Evolutionary conservation across 768 basidiomycete species (phyloP), one percentile per base, ranked within the genome.

Genomic region (Suillus lakei): DNA sequence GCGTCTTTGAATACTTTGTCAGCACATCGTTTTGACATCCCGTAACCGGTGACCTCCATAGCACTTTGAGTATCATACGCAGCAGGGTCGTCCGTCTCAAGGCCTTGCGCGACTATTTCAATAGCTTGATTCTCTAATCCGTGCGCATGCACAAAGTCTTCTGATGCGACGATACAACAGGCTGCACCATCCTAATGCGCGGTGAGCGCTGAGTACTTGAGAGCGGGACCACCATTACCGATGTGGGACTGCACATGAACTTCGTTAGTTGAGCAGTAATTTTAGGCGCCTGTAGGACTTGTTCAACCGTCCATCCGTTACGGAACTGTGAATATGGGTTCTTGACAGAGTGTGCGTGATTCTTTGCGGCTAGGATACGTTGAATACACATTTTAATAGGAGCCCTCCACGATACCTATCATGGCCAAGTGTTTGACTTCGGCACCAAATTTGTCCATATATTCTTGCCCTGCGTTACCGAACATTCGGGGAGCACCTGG

Each of bases 281-380:
- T 77, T 88, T 89, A 7, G 85, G 83, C 3, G 91, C 84, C 13
- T 82, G 80, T 61, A 92, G 73, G 32, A 94, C 83, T 70, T 94
- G 84, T 68, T 93, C 88, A 23, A 86, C 85, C 23, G 82, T 88
- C 90, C 91, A 93, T 5, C 91, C 90, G 70, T 89, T 84, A 6
- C 88, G 85, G 76, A 96, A 96, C 73, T 96, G 94, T 0, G 91
- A 90, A 69, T 95, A 96, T 0, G 92, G 92, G 69, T 96, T 95
- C 63, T 91, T 90, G 63, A 89, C 73, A 0, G 91, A 91, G 74
- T 95, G 93, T 64, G 83, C 86, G 73, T 95, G 93, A 70, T 93
- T 94, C 82, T 96, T 95, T 26, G 90, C 86, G 34, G 91, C 92
- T 59, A 41, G 3, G 41, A 41, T 28, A 30, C 34, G 34, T 39